A percentile compares a stretch with the other conserved stretches of the same genome.
phyloP scores from a whole-genome alignment of 441 rosid genomes.

The Kokia cookei region DNA sequence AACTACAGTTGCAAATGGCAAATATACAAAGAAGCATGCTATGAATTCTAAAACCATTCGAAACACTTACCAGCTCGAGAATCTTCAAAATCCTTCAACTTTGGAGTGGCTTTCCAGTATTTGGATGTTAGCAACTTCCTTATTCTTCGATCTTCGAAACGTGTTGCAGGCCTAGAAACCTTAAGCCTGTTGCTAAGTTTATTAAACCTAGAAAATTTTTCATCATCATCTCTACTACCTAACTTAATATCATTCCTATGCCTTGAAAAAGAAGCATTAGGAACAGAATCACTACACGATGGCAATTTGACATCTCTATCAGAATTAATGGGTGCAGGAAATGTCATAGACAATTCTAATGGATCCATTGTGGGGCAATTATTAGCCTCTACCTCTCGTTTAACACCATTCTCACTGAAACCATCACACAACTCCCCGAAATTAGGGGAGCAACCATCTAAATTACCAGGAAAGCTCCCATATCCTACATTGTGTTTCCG shows the following conservation, averaged over 20 bases:
- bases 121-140: constrained; percentile 49
- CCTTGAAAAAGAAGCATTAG: constrained; percentile 44
- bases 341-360: constrained; percentile 24
- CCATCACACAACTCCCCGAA: constrained; percentile 24
- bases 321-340: constrained; percentile 26
- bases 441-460: constrained; percentile 27
- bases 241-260: constrained; percentile 49
- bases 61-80: constrained; percentile 40
- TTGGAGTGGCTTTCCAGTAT: constrained; percentile 55
- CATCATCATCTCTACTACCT: constrained; percentile 65
- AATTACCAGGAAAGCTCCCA: constrained; percentile 28
- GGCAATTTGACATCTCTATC: constrained; percentile 37
- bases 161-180: constrained; percentile 41
- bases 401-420: constrained; percentile 26
- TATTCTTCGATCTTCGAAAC: constrained; percentile 38
- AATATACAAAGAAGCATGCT: constrained; percentile 1
- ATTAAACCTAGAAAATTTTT: constrained; percentile 34
- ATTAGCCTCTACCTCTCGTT: constrained; percentile 18
- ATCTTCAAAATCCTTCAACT: constrained; percentile 37
- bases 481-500: constrained; percentile 18
- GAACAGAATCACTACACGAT: constrained; percentile 25
- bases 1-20: not conserved
- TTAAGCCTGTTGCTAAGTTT: constrained; percentile 47
- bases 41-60: not conserved
- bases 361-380: constrained; percentile 34